A percentile compares a stretch with the other conserved stretches of the same genome.
These are phyloP conservation scores for Camillea tinctor DNA, from an alignment of 2,329 filamentous ascomycete genomes.

Conservation along the genomic window DNA sequence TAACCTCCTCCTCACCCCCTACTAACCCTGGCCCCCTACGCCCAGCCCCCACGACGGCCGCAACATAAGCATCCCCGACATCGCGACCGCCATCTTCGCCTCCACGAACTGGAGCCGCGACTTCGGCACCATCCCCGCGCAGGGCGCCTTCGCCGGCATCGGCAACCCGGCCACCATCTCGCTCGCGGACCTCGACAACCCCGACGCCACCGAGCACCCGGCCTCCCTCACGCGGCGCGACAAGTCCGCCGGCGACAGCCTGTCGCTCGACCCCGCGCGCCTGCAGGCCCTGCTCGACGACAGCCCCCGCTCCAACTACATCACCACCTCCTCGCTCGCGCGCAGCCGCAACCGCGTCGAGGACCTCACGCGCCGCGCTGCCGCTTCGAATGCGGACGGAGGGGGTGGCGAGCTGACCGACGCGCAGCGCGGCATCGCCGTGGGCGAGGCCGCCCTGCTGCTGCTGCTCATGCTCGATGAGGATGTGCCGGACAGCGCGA, in stretches of 20 bases:
- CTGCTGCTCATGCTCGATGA: slow-evolving; percentile 17
- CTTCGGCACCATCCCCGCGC: slow-evolving; percentile 13
- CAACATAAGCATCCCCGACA: slow-evolving; percentile 12
- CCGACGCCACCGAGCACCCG: slow-evolving; percentile 13
- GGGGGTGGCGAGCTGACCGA: neutral
- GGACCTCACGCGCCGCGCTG: slow-evolving; percentile 4
- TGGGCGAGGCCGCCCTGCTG: slow-evolving; percentile 16
- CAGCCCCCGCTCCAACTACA: slow-evolving; percentile 8
- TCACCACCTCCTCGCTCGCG: slow-evolving; percentile 15
- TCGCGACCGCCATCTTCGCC: slow-evolving; percentile 14
- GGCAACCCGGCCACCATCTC: slow-evolving; percentile 4
- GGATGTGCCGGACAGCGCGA: slow-evolving; percentile 3
- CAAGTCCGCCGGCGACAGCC: slow-evolving; percentile 12
- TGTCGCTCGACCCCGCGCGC: slow-evolving; percentile 12
- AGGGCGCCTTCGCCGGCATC: slow-evolving; percentile 7
- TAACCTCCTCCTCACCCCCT: neutral
- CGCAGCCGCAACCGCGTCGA: slow-evolving; percentile 18
- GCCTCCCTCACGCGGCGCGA: slow-evolving; percentile 20
- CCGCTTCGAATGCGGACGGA: neutral
- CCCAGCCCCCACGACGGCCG: slow-evolving; percentile 16
- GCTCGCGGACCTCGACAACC: slow-evolving; percentile 15
- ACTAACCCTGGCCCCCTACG: neutral
- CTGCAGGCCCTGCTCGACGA: slow-evolving; percentile 15
- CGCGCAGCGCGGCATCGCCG: neutral
- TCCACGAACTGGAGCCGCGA: slow-evolving; percentile 14